These are phyloP conservation scores for Agroathelia rolfsii DNA, from an alignment of 1,284 basidiomycete species.

Conservation along the genomic window DNA sequence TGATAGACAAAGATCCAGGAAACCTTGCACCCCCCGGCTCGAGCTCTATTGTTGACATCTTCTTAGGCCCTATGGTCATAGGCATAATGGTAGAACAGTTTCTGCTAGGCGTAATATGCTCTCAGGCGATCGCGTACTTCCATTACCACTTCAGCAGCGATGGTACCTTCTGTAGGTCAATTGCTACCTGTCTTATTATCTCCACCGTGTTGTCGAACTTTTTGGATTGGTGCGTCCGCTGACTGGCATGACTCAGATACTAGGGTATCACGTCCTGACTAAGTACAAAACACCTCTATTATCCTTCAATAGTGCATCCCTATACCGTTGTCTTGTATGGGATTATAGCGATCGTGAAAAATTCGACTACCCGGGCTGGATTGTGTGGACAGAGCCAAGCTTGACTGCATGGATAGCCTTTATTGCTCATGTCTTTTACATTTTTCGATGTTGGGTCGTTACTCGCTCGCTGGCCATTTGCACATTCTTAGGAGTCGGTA, in stretches of 20 bases:
- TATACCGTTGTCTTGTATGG: conserved; percentile 6
- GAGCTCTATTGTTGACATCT: conserved; percentile 6
- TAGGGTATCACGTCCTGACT: too few species aligned
- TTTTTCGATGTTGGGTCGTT: conserved; percentile 5
- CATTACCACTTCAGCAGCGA: not conserved
- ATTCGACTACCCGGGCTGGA: conserved; percentile 10
- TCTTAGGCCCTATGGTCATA: conserved; percentile 8
- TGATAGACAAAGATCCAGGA: too few species aligned
- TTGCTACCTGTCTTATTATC: conserved; percentile 7
- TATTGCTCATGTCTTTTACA: conserved; percentile 10
- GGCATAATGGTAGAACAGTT: conserved; percentile 9
- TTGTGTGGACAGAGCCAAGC: conserved; percentile 9
- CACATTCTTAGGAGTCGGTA: too few species aligned
- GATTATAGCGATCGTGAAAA: conserved; percentile 5
- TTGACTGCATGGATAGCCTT: conserved; percentile 8
- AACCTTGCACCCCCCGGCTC: too few species aligned
- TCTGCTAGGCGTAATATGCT: conserved; percentile 5
- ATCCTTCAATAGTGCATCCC: conserved; percentile 8
- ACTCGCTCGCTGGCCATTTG: conserved; percentile 1
- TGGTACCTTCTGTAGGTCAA: conserved; percentile 3
- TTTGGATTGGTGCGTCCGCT: conserved; percentile 8
- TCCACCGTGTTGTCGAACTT: conserved; percentile 6
- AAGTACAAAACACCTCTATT: too few species aligned
- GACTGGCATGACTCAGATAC: too few species aligned
- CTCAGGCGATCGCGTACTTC: conserved; percentile 7